Evolutionary conservation across 257 asterid species (phyloP).

Genomic region (Henckelia pumila): DNA sequence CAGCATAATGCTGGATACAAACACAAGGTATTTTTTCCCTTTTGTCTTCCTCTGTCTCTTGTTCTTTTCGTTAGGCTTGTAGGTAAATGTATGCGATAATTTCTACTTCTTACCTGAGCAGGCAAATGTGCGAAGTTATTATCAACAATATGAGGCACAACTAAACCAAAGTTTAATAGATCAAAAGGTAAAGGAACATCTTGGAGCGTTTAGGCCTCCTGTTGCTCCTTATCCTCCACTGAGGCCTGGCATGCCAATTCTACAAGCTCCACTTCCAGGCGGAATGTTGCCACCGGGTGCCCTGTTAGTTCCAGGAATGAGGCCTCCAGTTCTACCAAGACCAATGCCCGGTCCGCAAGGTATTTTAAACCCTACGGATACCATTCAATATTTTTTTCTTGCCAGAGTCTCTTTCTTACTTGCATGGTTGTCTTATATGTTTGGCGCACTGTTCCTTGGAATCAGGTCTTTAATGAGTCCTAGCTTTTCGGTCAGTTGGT

Average conservation of each 20-base stretch:
- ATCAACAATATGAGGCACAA: constrained; percentile 96
- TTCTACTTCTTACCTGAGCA: constrained; percentile 31
- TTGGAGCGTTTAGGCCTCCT: constrained; percentile 83
- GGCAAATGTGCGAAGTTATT: constrained; percentile 89
- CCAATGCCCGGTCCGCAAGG: constrained; percentile 80
- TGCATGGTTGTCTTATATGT: constrained; percentile 12
- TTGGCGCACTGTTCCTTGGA: not conserved
- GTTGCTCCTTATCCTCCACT: constrained; percentile 52
- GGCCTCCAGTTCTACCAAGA: constrained; percentile 75
- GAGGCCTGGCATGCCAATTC: constrained; percentile 71
- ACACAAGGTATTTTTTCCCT: constrained; percentile 64
- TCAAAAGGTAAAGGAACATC: constrained; percentile 93
- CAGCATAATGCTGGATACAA: constrained; percentile 97
- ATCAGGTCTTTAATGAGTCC: not conserved
- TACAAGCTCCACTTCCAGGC: constrained; percentile 60
- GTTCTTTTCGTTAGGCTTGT: not conserved
- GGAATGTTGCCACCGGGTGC: constrained; percentile 51
- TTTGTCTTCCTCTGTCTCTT: not conserved
- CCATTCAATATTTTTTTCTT: not conserved
- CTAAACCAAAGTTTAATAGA: constrained; percentile 90
- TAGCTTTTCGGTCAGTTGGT: not conserved
- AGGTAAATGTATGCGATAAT: not conserved
- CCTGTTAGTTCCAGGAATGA: constrained; percentile 50
- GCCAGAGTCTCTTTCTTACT: not conserved
- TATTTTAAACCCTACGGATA: constrained; percentile 21